These are phyloP conservation scores for Mycena belliarum DNA, from an alignment of 768 basidiomycete species.

Conservation along the genomic window DNA sequence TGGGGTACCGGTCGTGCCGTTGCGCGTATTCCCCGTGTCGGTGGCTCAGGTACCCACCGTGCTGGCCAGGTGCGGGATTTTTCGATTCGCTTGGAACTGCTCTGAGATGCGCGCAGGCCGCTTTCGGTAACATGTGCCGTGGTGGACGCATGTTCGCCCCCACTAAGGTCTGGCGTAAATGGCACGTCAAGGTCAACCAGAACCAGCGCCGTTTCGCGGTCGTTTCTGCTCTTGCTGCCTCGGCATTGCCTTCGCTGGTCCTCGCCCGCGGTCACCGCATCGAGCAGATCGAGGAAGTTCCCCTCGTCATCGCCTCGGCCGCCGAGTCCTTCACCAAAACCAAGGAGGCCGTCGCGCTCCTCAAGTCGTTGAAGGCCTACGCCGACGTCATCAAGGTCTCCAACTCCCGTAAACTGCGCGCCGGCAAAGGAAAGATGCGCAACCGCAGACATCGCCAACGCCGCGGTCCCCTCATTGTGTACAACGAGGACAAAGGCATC, in stretches of 20 bases:
- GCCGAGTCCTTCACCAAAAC: slow-evolving; percentile 97
- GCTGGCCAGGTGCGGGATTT: slow-evolving; percentile 78
- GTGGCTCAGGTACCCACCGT: slow-evolving; percentile 97
- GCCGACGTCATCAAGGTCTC: slow-evolving; percentile 94
- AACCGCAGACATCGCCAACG: slow-evolving; percentile 97
- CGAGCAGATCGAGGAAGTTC: slow-evolving; percentile 95
- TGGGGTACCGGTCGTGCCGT: slow-evolving; percentile 99
- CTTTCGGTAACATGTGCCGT: slow-evolving; percentile 99
- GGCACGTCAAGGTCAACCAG: slow-evolving; percentile 99
- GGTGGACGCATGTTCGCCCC: slow-evolving; percentile 99
- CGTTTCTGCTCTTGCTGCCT: slow-evolving; percentile 96
- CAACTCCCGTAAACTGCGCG: slow-evolving; percentile 94
- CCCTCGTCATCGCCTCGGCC: slow-evolving; percentile 87
- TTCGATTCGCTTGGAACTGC: not conserved
- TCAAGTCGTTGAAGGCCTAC: slow-evolving; percentile 90
- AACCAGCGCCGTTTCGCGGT: slow-evolving; percentile 98
- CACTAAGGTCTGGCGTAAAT: slow-evolving; percentile 98
- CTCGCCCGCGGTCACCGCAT: slow-evolving; percentile 99
- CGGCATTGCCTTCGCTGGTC: slow-evolving; percentile 96
- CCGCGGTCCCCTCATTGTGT: slow-evolving; percentile 93
- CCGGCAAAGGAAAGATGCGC: slow-evolving; percentile 96
- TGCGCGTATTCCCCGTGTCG: slow-evolving; percentile 99
- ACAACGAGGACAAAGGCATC: slow-evolving; percentile 96
- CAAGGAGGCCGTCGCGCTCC: slow-evolving; percentile 92
- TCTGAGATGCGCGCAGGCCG: slow-evolving; percentile 58